Base-by-base conservation (phyloP, 306 rosid genomes). In the Dalbergia oliveri region DNA sequence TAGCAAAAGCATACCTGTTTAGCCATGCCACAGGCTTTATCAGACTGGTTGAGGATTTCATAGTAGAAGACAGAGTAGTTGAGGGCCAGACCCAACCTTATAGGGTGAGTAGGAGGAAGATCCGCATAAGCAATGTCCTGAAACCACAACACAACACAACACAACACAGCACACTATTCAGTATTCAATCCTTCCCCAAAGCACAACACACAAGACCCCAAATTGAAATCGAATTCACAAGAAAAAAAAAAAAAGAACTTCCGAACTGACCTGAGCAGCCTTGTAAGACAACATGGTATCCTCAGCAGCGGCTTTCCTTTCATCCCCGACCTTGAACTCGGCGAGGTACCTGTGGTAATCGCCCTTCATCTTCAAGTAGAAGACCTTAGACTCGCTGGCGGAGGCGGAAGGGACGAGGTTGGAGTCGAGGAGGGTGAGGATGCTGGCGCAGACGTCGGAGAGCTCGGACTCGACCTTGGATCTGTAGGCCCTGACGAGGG, bases 41-140 rank as follows among this genome's bases (percentile, higher is more conserved):
- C 97, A 72, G 97, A 88, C 56, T 90, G 97, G 68, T 90, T 92
- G 77, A 92, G 92, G 77, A 92, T 92, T 81, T 92, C 94, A 18
- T 84, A 90, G 83, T 92, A 92, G 88, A 92, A 92, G 5, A 92
- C 97, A 1, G 94, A 92, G 86, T 80, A 92, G 69, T 92, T 92
- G 19, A 92, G 91, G 0, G 97, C 97, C 15, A 92, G 84, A 31
- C 97, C 97, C 94, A 92, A 84, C 81, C 97, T 75, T 69, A 92
- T 92, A 0, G 97, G 97, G 69, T 92, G 97, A 8, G 97, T 92
- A 15, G 97, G 89, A 4, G 97, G 90, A 76, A 92, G 94, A 79
- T 90, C 92, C 37, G 81, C 80, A 34, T 9, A 34, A 69, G 94
- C 97, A 79, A 88, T 19, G 39, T 90, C 97, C 97, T 90, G 23